A percentile compares a stretch with the other conserved stretches of the same genome.
Evolutionary conservation across 805 yeast species (phyloP).

Genomic region (Priceomyces carsonii): DNA sequence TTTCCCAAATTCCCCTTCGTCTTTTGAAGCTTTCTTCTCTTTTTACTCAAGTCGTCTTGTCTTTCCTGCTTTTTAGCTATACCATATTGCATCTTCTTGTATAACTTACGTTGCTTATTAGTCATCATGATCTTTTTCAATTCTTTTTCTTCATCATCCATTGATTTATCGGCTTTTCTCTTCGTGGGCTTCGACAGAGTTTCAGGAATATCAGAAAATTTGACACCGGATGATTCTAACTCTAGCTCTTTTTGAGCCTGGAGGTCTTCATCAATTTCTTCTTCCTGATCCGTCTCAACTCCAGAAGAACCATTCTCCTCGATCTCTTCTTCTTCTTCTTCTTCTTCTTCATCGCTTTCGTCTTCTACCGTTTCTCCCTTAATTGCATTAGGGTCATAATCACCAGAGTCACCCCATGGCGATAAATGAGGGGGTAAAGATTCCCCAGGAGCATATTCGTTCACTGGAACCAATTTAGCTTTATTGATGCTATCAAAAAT

Average conservation of each 20-base stretch:
- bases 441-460: conserved; percentile 90
- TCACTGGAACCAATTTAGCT: conserved; percentile 70
- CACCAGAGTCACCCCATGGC: conserved; percentile 98
- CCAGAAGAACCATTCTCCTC: conserved; percentile 51
- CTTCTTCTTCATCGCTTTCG: conserved; percentile 52
- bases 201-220: conserved; percentile 57
- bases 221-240: conserved; percentile 74
- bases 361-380: conserved; percentile 40
- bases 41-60: conserved; percentile 64
- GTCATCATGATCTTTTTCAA: conserved; percentile 97
- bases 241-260: conserved; percentile 88
- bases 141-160: conserved; percentile 81
- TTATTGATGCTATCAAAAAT: conserved; percentile 88
- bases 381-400: conserved; percentile 77
- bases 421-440: conserved; percentile 93
- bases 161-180: conserved; percentile 42
- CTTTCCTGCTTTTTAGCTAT: conserved; percentile 79
- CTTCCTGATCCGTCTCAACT: conserved; percentile 49
- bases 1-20: conserved; percentile 46
- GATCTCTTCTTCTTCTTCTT: conserved; percentile 40
- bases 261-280: conserved; percentile 55
- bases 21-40: conserved; percentile 70
- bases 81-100: conserved; percentile 93
- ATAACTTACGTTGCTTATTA: conserved; percentile 90
- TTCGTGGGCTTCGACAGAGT: conserved; percentile 24